Evolutionary conservation across 352 stramenopile genomes (phyloP), one percentile per base, ranked within the genome.

Genomic region (Pythium volutum): DNA sequence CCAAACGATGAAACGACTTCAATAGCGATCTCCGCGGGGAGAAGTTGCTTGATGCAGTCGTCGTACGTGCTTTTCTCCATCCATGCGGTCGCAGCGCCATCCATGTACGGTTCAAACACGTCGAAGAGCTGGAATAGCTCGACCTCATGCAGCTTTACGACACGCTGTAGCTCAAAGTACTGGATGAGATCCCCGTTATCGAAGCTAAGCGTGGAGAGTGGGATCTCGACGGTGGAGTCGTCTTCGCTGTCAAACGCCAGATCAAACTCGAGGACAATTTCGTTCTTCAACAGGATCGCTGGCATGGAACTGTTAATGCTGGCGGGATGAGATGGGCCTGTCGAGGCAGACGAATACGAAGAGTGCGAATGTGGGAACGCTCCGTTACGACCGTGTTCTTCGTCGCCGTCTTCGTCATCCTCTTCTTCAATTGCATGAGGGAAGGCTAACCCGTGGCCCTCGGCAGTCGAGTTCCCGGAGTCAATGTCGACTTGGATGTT

Each of bases 41-140:
- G 59, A 23, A 95, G 64, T 25, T 85, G 70, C 1, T 66, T 70
- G 20, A 95, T 77, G 47, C 86, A 93, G 38, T 66, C 59, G 48
- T 95, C 81, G 60, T 93, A 95, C 14, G 74, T 81, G 58, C 71
- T 87, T 57, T 93, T 92, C 42, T 95, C 86, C 27, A 95, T 91
- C 60, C 69, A 88, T 4, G 76, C 70, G 5, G 69, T 78, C 5
- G 73, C 64, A 0, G 64, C 56, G 14, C 68, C 64, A 43, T 85
- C 76, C 75, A 93, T 87, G 55, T 81, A 84, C 14, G 84, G 79
- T 46, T 84, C 76, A 56, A 95, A 93, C 1, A 87, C 73, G 34
- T 89, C 77, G 42, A 89, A 89, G 0, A 91, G 68, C 9, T 76
- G 72, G 16, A 77, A 77, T 20, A 95, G 61, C 16, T 84, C 71